A percentile compares a stretch with the other conserved stretches of the same genome.
phyloP scores from a whole-genome alignment of 2,329 filamentous ascomycete genomes.

The Graphilbum fragrans region DNA sequence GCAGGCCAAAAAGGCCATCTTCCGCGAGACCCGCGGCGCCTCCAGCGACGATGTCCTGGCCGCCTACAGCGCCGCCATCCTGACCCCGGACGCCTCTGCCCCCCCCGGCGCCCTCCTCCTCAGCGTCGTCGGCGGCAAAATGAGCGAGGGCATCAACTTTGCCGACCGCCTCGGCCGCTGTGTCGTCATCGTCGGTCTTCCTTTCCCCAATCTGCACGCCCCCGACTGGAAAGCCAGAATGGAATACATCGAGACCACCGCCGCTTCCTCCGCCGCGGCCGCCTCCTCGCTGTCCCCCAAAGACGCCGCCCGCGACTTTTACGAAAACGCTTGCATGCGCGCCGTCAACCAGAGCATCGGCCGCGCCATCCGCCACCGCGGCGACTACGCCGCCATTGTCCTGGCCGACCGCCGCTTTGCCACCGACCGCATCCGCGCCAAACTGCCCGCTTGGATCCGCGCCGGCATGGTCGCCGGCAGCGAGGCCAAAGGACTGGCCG shows the following conservation, averaged over 20 bases:
- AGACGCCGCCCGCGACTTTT: conserved; percentile 62
- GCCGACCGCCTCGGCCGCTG: conserved; percentile 80
- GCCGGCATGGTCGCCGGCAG: conserved; percentile 46
- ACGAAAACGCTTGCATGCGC: conserved; percentile 92
- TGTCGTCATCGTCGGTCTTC: conserved; percentile 82
- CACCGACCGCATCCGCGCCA: conserved; percentile 58
- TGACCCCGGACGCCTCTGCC: conserved; percentile 20
- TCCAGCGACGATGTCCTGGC: conserved; percentile 59
- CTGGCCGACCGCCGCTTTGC: conserved; percentile 73
- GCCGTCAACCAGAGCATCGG: conserved; percentile 96
- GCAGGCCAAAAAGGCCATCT: conserved; percentile 45
- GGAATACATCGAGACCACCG: conserved; percentile 58
- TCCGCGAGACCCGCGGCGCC: conserved; percentile 42
- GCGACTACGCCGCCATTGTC: conserved; percentile 84
- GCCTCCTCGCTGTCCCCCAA: conserved; percentile 24
- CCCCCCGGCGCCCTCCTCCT: conserved; percentile 53
- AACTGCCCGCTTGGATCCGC: conserved; percentile 83
- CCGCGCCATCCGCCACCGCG: conserved; percentile 74
- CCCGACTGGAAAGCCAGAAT: conserved; percentile 90
- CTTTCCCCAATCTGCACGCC: conserved; percentile 81
- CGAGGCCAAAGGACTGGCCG: conserved; percentile 38
- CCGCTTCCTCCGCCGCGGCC: neutral
- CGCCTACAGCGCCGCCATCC: conserved; percentile 59
- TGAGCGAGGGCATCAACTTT: conserved; percentile 98
- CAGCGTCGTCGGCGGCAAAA: conserved; percentile 84